Evolutionary conservation across 805 yeast genomes (phyloP), one percentile per base, ranked within the genome.

Genomic region (Saturnispora halmiae): DNA sequence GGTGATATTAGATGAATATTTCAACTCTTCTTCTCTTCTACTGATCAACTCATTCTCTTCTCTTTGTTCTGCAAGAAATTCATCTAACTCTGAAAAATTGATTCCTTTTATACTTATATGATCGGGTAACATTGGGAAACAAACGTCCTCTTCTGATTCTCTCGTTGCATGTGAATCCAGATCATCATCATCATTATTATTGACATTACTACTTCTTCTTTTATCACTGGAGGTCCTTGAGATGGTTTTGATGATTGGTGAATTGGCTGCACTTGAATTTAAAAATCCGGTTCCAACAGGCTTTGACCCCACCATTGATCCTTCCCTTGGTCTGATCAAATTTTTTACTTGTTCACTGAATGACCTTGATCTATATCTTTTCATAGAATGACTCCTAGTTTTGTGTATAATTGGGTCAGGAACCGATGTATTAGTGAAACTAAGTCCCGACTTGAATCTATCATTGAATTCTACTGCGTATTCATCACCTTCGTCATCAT

Each of bases 71-170:
- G 67, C 67, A 33, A 82, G 77, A 54, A 82, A 85, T 50, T 82
- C 92, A 44, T 85, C 95, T 49, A 90, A 73, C 54, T 87, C 96
- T 53, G 78, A 86, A 53, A 90, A 86, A 60, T 90, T 95, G 50
- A 92, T 84, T 14, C 95, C 96, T 45, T 77, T 78, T 6, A 60
- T 50, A 38, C 75, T 66, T 11, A 69, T 66, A 42, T 72, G 75
- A 45, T 80, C 81, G 4, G 83, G 78, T 37, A 77, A 65, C 85
- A 86, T 81, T 2, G 97, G 97, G 62, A 88, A 88, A 67, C 97
- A 90, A 34, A 90, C 98, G 71, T 90, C 97, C 56, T 86, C 96
- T 54, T 90, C 97, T 0, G 95, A 79, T 15, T 79, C 76, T 48
- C 86, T 69, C 8, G 90, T 80, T 2, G 79, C 82, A 50, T 76